Evolutionary conservation across 371 early-diverging fungal genomes (phyloP), one percentile per base, ranked within the genome.

Genomic region (Phascolomyces articulosus): DNA sequence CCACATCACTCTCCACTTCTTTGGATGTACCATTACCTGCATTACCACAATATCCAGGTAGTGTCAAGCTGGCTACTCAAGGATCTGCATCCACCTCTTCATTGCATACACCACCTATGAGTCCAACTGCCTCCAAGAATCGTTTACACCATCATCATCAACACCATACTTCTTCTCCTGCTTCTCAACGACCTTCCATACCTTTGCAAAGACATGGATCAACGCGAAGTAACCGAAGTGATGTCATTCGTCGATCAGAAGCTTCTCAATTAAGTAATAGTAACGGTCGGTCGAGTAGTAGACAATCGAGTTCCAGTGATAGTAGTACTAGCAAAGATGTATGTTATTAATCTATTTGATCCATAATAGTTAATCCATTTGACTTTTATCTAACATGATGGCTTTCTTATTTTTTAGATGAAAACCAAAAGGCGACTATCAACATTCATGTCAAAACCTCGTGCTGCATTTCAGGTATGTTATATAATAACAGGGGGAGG

Each of bases 361-460:
- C n/a, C n/a, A 21, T 59, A 38, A 38, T 38, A 6, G 6, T 38
- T 38, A 38, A 38, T 38, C 38, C 38, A 38, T 13, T 38, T 6
- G n/a, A n/a, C n/a, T n/a, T n/a, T n/a, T n/a, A n/a, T n/a, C n/a
- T 34, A 34, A 34, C 2, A 11, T 34, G 11, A 34, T 9, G 0
- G 34, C 11, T 34, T 34, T 34, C 2, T 11, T 34, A 9, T 34
- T 31, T 26, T 55, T 10, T 48, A 49, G 62, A 58, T 48, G 21
- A 71, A 66, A n/a, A 28, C 65, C 6, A 74, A 64, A n/a, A 51
- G 64, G 16, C 67, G 69, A 7, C 41, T 79, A 0, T 70, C 75
- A 15, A 64, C 65, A 3, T 67, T 79, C 29, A 82, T 79, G 74
- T 70, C 78, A 18, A 82, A 73, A 55, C 80, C 80, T 28, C 69